Evolutionary conservation across 2,329 filamentous ascomycete genomes (phyloP).

Genomic region (Delphinella strobiligena): DNA sequence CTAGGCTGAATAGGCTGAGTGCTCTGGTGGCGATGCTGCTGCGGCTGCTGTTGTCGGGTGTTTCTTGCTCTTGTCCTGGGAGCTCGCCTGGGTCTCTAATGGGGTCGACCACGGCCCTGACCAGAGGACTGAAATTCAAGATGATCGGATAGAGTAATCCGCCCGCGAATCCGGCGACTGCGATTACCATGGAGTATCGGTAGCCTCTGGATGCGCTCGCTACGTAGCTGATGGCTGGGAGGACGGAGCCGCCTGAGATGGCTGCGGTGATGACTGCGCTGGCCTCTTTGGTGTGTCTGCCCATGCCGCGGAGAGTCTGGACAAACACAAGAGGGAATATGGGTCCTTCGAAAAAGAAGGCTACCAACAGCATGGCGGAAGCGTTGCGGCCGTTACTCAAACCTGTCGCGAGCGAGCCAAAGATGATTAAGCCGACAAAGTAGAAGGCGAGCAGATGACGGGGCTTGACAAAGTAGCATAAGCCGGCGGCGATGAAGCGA

Average conservation of each 20-base stretch:
- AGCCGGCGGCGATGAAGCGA: slow-evolving; percentile 43
- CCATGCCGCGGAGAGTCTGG: slow-evolving; percentile 45
- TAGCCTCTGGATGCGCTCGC: slow-evolving; percentile 27
- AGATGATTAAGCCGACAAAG: slow-evolving; percentile 41
- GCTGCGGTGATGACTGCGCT: slow-evolving; percentile 41
- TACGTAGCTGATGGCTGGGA: slow-evolving; percentile 43
- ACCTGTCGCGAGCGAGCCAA: slow-evolving; percentile 40
- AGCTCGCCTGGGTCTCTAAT: slow-evolving; percentile 11
- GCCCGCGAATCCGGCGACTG: slow-evolving; percentile 38
- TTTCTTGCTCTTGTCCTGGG: not conserved
- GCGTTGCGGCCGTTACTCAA: slow-evolving; percentile 31
- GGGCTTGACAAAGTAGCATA: slow-evolving; percentile 44
- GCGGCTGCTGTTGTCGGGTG: slow-evolving; percentile 12
- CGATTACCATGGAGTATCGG: slow-evolving; percentile 40
- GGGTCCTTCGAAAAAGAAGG: slow-evolving; percentile 50
- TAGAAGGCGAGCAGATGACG: slow-evolving; percentile 44
- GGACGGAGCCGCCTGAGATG: slow-evolving; percentile 41
- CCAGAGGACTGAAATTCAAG: slow-evolving; percentile 36
- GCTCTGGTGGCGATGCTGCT: slow-evolving; percentile 19
- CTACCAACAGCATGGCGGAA: slow-evolving; percentile 36
- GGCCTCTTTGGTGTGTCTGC: slow-evolving; percentile 45
- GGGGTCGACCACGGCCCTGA: slow-evolving; percentile 35
- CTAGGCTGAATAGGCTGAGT: slow-evolving; percentile 19
- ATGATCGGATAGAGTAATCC: slow-evolving; percentile 43
- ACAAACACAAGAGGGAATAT: slow-evolving; percentile 48